Conservation (phyloP, 2,329 filamentous ascomycete species). For the Xenosphaeropsis pyriputrescens region DNA sequence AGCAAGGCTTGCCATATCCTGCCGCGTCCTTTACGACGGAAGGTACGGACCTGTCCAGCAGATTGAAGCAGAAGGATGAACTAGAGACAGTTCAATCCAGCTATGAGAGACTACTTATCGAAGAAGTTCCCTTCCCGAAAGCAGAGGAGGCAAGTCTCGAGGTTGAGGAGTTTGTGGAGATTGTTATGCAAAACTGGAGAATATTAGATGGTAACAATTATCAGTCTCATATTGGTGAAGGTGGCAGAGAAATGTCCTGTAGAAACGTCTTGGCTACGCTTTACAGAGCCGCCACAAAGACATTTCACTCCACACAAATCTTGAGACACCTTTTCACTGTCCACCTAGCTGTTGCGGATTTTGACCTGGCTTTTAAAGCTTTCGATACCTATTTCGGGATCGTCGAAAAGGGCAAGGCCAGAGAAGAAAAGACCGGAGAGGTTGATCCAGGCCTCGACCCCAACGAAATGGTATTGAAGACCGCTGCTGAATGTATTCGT, state of each 20-base stretch:
- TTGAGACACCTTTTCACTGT: slow-evolving; percentile 77
- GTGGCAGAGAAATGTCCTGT: slow-evolving; percentile 62
- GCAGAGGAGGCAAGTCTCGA: slow-evolving; percentile 67
- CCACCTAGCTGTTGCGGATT: slow-evolving; percentile 78
- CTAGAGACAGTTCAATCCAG: slow-evolving; percentile 63
- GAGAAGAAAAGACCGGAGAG: slow-evolving; percentile 66
- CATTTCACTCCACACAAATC: slow-evolving; percentile 86
- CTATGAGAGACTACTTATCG: slow-evolving; percentile 67
- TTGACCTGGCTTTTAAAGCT: slow-evolving; percentile 79
- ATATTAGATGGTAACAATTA: slow-evolving; percentile 64
- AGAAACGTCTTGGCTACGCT: slow-evolving; percentile 72
- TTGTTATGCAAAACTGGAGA: slow-evolving; percentile 74
- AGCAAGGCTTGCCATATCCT: slow-evolving; percentile 46
- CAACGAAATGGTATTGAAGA: slow-evolving; percentile 62
- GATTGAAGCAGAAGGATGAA: slow-evolving; percentile 56
- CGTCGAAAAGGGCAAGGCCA: slow-evolving; percentile 69
- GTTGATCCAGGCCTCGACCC: slow-evolving; percentile 60
- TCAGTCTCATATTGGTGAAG: slow-evolving; percentile 67
- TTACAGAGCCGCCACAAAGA: slow-evolving; percentile 82
- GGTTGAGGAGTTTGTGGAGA: slow-evolving; percentile 68
- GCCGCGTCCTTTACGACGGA: slow-evolving; percentile 24
- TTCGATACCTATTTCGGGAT: slow-evolving; percentile 89
- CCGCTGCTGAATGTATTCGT: slow-evolving; percentile 65
- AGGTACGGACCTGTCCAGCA: slow-evolving; percentile 34
- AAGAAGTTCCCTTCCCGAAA: slow-evolving; percentile 70